Percentiles rank a stretch among this genome's conserved stretches.
Conservation (phyloP, 1,284 basidiomycete genomes). For the Heterobasidion occidentale region DNA sequence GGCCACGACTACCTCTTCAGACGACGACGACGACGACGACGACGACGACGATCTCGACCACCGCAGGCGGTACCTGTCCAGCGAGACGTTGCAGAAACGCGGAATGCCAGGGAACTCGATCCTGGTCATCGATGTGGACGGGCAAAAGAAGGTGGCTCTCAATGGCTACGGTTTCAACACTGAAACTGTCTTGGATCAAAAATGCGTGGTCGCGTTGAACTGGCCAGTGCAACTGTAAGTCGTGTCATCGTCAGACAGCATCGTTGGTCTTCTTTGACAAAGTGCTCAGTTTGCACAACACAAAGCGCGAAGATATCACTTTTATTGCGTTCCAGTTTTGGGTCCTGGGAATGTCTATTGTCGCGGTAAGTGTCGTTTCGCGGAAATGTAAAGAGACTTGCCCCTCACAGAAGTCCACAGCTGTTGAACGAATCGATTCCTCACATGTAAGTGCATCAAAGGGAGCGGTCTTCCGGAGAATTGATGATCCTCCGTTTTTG, state of each 20-base stretch:
- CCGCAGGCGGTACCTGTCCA: background rate
- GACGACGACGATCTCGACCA: background rate
- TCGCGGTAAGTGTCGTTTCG: slow-evolving; percentile 35
- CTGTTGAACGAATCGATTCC: slow-evolving; percentile 77
- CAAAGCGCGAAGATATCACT: slow-evolving; percentile 68
- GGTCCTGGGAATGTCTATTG: slow-evolving; percentile 73
- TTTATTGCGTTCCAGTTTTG: slow-evolving; percentile 76
- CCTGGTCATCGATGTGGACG: background rate
- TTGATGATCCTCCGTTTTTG: background rate
- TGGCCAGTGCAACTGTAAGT: slow-evolving; percentile 60
- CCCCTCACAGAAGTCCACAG: slow-evolving; percentile 9
- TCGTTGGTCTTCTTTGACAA: background rate
- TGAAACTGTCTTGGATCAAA: slow-evolving; percentile 28
- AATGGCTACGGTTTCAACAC: slow-evolving; percentile 28
- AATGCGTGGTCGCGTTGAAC: slow-evolving; percentile 52
- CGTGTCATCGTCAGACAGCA: background rate
- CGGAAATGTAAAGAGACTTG: background rate
- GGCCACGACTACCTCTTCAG: background rate
- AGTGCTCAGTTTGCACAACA: slow-evolving; percentile 48
- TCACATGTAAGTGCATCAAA: slow-evolving; percentile 43
- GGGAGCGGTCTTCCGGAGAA: background rate
- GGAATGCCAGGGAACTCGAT: background rate
- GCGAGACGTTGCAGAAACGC: background rate
- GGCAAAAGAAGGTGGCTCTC: background rate
- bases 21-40: background rate